Evolutionary conservation across 164 flowering plant species (phyloP).

Genomic region (Umbilicus rupestris): DNA sequence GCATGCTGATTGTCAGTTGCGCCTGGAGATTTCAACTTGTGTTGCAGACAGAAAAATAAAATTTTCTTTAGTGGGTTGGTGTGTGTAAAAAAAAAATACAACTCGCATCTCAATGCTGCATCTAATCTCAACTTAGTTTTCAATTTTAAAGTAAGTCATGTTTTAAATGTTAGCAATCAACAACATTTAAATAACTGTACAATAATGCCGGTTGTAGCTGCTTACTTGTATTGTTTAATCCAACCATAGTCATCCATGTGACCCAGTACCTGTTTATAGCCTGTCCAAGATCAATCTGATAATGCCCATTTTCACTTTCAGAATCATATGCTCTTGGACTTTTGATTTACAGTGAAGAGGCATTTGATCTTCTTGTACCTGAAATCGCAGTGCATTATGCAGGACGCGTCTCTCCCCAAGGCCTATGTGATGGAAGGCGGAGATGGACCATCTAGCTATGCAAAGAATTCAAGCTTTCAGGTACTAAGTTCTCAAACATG

Average conservation of each 20-base stretch:
- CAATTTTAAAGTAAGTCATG: too few relatives aligned
- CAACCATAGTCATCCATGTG: not conserved
- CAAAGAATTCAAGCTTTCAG: conserved; percentile 3
- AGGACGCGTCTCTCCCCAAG: not conserved
- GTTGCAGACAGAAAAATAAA: too few relatives aligned
- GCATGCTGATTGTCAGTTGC: too few relatives aligned
- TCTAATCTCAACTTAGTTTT: too few relatives aligned
- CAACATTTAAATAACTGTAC: not conserved
- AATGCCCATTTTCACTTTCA: not conserved
- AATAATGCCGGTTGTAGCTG: not conserved
- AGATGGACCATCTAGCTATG: conserved; percentile 9
- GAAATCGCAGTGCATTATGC: not conserved
- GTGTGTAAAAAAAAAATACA: too few relatives aligned
- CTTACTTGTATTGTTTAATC: not conserved
- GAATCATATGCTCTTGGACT: not conserved
- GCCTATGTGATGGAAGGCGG: conserved; percentile 5
- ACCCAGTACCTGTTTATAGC: not conserved
- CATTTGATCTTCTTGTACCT: too few relatives aligned
- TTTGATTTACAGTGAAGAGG: too few relatives aligned
- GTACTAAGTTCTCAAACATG: not conserved
- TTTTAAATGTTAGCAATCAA: not conserved
- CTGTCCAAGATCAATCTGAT: not conserved
- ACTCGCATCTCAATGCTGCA: too few relatives aligned
- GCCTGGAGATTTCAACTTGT: too few relatives aligned
- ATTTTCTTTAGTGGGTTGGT: too few relatives aligned